phyloP scores from a whole-genome alignment of 2,329 filamentous ascomycete species.

The Penicillium expansum region DNA sequence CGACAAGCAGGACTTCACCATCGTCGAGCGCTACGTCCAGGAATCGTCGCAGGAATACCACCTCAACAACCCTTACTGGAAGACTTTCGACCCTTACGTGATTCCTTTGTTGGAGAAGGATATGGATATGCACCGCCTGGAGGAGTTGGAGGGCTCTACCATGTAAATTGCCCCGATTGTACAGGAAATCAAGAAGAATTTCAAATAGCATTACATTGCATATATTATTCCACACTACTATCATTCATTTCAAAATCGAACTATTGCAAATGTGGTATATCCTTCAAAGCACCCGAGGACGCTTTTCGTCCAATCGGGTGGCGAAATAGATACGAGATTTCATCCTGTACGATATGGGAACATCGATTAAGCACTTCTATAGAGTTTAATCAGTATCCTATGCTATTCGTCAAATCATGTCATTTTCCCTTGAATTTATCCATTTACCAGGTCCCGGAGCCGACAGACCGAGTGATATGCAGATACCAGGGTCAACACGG shows the following conservation, averaged over 20 bases:
- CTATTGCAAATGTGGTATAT: neutral
- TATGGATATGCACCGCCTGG: conserved; percentile 67
- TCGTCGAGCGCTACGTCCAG: conserved; percentile 70
- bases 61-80: conserved; percentile 69
- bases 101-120: conserved; percentile 63
- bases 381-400: neutral
- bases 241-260: neutral
- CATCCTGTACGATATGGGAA: neutral
- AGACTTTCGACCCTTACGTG: conserved; percentile 74
- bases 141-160: conserved; percentile 56
- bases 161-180: conserved; percentile 1
- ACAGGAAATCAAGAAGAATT: neutral
- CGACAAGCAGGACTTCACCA: conserved; percentile 68
- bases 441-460: neutral
- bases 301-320: neutral
- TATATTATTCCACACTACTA: neutral
- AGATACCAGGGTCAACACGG: neutral
- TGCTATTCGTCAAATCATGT: neutral
- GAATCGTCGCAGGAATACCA: conserved; percentile 62
- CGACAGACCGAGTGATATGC: neutral
- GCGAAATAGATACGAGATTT: neutral
- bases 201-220: neutral
- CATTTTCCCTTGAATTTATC: neutral
- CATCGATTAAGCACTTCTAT: neutral
- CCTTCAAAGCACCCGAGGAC: too few relatives aligned